A percentile compares a stretch with the other conserved stretches of the same genome.
Evolutionary conservation across 2,329 filamentous ascomycete species (phyloP).

Genomic region (Calonectria honghensis): DNA sequence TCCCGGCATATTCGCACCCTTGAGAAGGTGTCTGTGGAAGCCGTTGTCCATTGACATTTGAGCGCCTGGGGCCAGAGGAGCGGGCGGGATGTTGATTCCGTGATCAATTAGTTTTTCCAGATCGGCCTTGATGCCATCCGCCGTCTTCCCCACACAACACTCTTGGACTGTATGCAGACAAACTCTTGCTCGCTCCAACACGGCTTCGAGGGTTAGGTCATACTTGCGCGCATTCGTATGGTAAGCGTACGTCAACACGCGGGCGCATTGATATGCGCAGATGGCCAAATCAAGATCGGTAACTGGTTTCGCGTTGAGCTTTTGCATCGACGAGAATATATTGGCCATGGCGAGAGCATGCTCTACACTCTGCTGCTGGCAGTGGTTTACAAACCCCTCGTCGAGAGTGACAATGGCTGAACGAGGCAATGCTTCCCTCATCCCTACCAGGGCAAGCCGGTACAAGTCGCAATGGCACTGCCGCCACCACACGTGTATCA

Average conservation of each 20-base stretch:
- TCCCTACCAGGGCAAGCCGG: conserved; percentile 70
- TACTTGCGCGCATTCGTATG: conserved; percentile 67
- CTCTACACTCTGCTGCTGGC: conserved; percentile 71
- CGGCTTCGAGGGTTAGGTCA: conserved; percentile 66
- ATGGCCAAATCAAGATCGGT: conserved; percentile 74
- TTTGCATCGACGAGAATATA: conserved; percentile 72
- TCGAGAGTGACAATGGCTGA: conserved; percentile 67
- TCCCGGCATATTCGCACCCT: conserved; percentile 53
- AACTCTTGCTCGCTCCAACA: conserved; percentile 69
- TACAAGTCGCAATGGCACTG: conserved; percentile 76
- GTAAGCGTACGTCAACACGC: conserved; percentile 71
- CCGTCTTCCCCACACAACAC: conserved; percentile 71
- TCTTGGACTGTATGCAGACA: conserved; percentile 71
- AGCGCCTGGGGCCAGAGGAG: conserved; percentile 48
- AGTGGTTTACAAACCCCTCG: conserved; percentile 69
- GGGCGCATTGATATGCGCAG: conserved; percentile 73
- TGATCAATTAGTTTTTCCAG: conserved; percentile 71
- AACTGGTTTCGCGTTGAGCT: conserved; percentile 71
- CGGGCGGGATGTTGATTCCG: conserved; percentile 59
- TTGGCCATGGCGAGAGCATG: conserved; percentile 74
- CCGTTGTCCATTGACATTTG: conserved; percentile 49
- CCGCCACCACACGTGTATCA: conserved; percentile 77
- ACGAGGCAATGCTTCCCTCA: conserved; percentile 70
- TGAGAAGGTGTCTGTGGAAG: conserved; percentile 51
- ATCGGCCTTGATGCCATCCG: conserved; percentile 67